Percentiles rank a stretch among this genome's conserved stretches.
phyloP scores from a whole-genome alignment of 306 rosid species.

The Morella rubra region DNA sequence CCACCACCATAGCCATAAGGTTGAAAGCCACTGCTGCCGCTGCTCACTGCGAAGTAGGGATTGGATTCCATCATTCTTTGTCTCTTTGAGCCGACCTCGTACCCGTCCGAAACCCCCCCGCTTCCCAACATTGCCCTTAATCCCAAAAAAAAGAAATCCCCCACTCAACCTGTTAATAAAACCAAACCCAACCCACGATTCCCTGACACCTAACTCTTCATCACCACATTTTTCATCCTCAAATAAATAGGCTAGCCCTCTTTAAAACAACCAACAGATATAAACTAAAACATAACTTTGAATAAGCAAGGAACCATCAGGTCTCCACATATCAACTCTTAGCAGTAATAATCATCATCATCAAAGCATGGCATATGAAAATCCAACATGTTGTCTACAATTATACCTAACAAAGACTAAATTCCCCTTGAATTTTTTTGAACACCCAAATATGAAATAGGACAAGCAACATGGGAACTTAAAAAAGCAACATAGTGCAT shows the following conservation, averaged over 20 bases:
- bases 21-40: conserved; percentile 61
- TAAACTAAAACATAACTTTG: background rate
- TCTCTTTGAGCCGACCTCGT: conserved; percentile 99
- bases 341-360: background rate
- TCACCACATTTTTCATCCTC: conserved; percentile 34
- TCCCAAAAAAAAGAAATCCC: conserved; percentile 85
- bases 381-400: background rate
- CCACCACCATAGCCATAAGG: conserved; percentile 47
- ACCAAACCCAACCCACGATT: conserved; percentile 86
- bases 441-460: background rate
- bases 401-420: background rate
- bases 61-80: conserved; percentile 99
- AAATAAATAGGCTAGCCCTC: conserved; percentile 11
- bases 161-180: conserved; percentile 96
- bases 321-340: background rate
- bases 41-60: conserved; percentile 99
- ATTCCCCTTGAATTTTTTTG: background rate
- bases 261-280: background rate
- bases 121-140: conserved; percentile 99
- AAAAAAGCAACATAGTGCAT: background rate
- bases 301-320: background rate
- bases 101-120: conserved; percentile 99
- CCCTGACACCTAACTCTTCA: conserved; percentile 62
- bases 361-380: background rate
- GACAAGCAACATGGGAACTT: background rate